phyloP scores from a whole-genome alignment of 163 green algal genomes.

The Chlamydomonas reinhardtii region DNA sequence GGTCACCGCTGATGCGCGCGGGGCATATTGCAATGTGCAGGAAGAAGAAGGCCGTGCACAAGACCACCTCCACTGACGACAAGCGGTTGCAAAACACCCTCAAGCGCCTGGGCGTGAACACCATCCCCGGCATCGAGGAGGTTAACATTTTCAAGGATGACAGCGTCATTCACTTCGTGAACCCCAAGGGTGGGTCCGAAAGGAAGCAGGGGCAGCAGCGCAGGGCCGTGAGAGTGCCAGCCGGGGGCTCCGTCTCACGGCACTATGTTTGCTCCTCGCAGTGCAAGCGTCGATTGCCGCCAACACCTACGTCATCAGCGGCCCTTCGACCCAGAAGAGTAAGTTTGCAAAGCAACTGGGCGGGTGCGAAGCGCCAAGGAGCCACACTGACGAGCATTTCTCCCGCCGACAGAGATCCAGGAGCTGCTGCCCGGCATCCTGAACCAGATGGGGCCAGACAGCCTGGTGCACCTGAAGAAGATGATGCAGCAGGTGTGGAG shows the following conservation, averaged over 20 bases:
- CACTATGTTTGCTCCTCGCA: slow-evolving; percentile 55
- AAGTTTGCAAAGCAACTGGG: slow-evolving; percentile 42
- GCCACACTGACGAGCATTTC: not conserved
- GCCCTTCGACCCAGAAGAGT: slow-evolving; percentile 84
- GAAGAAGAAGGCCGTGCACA: slow-evolving; percentile 99
- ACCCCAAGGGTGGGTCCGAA: slow-evolving; percentile 90
- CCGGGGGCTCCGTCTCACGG: too few species aligned
- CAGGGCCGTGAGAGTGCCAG: not conserved
- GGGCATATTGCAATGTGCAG: slow-evolving; percentile 68
- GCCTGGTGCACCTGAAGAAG: slow-evolving; percentile 87
- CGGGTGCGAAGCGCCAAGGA: not conserved
- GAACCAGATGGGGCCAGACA: slow-evolving; percentile 91
- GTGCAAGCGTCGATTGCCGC: slow-evolving; percentile 98
- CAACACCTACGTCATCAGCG: slow-evolving; percentile 99
- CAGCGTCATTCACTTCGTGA: slow-evolving; percentile 93
- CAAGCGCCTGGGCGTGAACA: slow-evolving; percentile 98
- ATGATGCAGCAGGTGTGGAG: slow-evolving; percentile 80
- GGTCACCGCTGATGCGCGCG: not conserved
- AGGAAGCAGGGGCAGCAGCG: too few species aligned
- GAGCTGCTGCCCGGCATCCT: slow-evolving; percentile 94
- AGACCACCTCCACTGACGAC: slow-evolving; percentile 96
- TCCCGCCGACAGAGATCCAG: slow-evolving; percentile 79
- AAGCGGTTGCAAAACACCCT: slow-evolving; percentile 97
- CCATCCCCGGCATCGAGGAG: slow-evolving; percentile 99
- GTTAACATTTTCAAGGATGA: slow-evolving; percentile 98